Evolutionary conservation across 352 stramenopile species (phyloP).

Genomic region (Pythium rhizo-oryzae): DNA sequence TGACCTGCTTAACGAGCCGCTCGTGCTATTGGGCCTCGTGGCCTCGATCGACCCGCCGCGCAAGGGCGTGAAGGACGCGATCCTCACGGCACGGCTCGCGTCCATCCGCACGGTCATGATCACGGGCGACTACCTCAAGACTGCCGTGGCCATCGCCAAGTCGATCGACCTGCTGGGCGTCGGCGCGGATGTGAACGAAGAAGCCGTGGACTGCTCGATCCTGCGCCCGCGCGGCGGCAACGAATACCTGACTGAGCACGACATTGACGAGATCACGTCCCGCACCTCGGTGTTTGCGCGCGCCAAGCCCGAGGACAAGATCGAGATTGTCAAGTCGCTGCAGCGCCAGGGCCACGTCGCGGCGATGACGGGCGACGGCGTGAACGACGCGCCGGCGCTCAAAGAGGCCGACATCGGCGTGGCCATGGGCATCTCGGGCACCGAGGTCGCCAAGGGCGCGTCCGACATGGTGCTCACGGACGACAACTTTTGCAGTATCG

Average conservation of each 20-base stretch:
- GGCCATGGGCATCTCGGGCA: slow-evolving; percentile 97
- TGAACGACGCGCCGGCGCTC: slow-evolving; percentile 92
- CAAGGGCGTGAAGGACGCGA: slow-evolving; percentile 60
- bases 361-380: slow-evolving; percentile 91
- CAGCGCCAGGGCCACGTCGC: slow-evolving; percentile 89
- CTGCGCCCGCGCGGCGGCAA: slow-evolving; percentile 47
- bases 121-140: slow-evolving; percentile 96
- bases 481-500: slow-evolving; percentile 98
- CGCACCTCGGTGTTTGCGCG: slow-evolving; percentile 92
- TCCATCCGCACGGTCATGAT: slow-evolving; percentile 91
- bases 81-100: slow-evolving; percentile 42
- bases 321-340: slow-evolving; percentile 95
- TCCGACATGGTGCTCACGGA: slow-evolving; percentile 98
- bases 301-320: slow-evolving; percentile 95
- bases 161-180: slow-evolving; percentile 91
- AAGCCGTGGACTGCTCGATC: slow-evolving; percentile 78
- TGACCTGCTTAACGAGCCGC: slow-evolving; percentile 51
- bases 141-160: slow-evolving; percentile 92
- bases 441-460: slow-evolving; percentile 97
- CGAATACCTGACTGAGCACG: slow-evolving; percentile 60
- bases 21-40: slow-evolving; percentile 93
- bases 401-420: slow-evolving; percentile 97
- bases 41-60: slow-evolving; percentile 89
- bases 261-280: slow-evolving; percentile 90
- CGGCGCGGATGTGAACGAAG: slow-evolving; percentile 49